Conservation (phyloP, 768 basidiomycete genomes). For the Russula emetica region DNA sequence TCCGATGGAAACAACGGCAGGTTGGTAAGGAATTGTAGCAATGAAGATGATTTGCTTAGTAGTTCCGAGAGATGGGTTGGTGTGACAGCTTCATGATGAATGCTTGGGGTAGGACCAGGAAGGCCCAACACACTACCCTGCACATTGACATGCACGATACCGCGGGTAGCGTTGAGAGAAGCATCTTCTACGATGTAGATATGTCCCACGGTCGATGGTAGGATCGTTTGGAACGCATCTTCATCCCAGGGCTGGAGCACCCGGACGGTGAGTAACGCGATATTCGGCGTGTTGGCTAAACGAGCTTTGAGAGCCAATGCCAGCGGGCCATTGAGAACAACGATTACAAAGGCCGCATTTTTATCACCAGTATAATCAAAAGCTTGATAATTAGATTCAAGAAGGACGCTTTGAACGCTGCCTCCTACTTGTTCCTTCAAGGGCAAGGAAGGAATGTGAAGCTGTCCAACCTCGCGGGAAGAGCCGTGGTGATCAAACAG, state of each 20-base stretch:
- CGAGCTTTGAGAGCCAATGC: conserved; percentile 60
- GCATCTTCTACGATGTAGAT: conserved; percentile 81
- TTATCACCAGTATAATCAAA: conserved; percentile 73
- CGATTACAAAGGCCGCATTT: conserved; percentile 59
- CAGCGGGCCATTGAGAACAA: conserved; percentile 71
- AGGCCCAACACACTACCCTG: conserved; percentile 52
- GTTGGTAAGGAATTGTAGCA: conserved; percentile 41
- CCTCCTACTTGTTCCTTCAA: conserved; percentile 32
- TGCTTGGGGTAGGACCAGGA: conserved; percentile 34
- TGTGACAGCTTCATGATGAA: conserved; percentile 56
- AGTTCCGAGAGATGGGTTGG: conserved; percentile 54
- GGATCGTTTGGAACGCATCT: conserved; percentile 49
- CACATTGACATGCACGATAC: conserved; percentile 68
- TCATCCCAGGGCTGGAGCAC: conserved; percentile 84
- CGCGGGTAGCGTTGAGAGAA: conserved; percentile 54
- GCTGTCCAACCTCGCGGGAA: conserved; percentile 68
- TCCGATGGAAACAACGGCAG: conserved; percentile 26
- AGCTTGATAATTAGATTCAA: conserved; percentile 58
- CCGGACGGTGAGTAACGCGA: conserved; percentile 69
- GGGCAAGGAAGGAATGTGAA: conserved; percentile 40
- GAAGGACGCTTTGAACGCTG: conserved; percentile 48
- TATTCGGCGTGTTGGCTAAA: conserved; percentile 41
- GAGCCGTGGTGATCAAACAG: conserved; percentile 85
- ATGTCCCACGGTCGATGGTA: conserved; percentile 55
- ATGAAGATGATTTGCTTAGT: conserved; percentile 41